Conservation (phyloP, 331 rosid genomes). For the Malus hybrid region DNA sequence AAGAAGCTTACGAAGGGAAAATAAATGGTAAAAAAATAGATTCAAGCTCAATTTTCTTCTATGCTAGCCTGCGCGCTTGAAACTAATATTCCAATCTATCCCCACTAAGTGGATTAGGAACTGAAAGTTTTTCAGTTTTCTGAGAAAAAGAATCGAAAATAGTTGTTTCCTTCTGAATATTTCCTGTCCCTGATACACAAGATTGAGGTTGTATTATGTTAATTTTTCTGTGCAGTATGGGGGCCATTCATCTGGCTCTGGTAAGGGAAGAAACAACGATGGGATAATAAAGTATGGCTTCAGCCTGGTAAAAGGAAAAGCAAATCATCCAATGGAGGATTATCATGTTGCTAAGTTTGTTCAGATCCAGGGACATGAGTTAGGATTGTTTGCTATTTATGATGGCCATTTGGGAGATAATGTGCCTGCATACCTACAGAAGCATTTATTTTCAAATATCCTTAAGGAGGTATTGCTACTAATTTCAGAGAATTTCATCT, state of each 20-base stretch:
- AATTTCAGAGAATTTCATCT: background rate
- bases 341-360: conserved; percentile 88
- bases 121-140: background rate
- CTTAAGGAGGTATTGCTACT: conserved; percentile 59
- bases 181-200: background rate
- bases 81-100: background rate
- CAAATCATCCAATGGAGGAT: conserved; percentile 98
- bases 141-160: background rate
- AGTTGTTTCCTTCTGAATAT: conserved; percentile 2
- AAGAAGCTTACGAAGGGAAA: background rate
- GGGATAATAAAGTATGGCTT: conserved; percentile 78
- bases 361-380: conserved; percentile 52
- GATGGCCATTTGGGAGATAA: conserved; percentile 89
- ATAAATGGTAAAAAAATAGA: background rate
- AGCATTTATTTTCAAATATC: conserved; percentile 75
- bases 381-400: conserved; percentile 87
- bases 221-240: conserved; percentile 44
- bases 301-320: conserved; percentile 84
- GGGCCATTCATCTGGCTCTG: conserved; percentile 56
- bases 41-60: background rate
- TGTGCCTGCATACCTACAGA: conserved; percentile 84
- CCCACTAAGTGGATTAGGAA: background rate
- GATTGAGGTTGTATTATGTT: conserved; percentile 6
- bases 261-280: conserved; percentile 66
- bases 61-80: background rate